Base-by-base conservation (phyloP, 2,329 filamentous ascomycete genomes). In the Colletotrichum liaoningense region DNA sequence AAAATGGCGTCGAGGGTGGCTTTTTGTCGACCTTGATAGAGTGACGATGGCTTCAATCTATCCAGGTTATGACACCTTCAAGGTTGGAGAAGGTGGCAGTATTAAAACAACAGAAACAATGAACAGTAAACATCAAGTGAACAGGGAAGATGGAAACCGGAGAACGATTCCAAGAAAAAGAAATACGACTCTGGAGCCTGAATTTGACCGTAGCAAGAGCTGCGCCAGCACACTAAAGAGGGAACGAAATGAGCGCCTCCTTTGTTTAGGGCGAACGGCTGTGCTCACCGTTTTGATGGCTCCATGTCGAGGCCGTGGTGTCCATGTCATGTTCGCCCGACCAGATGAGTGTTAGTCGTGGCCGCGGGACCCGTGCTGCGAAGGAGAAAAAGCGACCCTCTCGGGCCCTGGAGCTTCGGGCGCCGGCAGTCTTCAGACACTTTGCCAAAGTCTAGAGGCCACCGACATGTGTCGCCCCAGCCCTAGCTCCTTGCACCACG, bases 321-420 rank as follows among this genome's bases (percentile, higher is more conserved):
- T 35, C 28, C 56, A 62, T 16, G 57, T 56, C 42, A n/a, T 49
- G 42, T 49, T 22, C 58, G 38, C 58, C 69, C 42, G 69, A 35
- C 57, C 30, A 19, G 28, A 54, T 11, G 22, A n/a, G 30, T 28
- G 9, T 42, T 62, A n/a, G 42, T 63, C 9, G 14, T 54, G 65
- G 57, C 57, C 38, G 52, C 64, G 64, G 64, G 64, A 69, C 24
- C 69, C 38, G 69, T 72, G 49, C 64, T 52, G 42, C 7, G 11
- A 42, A 42, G 38, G 6, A 12, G 38, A 12, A 30, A 38, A 35
- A 54, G 58, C 5, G 35, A 3, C 38, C 14, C 26, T 62, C 19
- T 28, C 24, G 55, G 55, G 55, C 16, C 54, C 52, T 55, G 52
- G 22, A 22, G 22, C 46, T 55, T 63, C 58, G 67, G 67, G 22